Base-by-base conservation (phyloP, 345 rosid species). In the Lumnitzera littorea region DNA sequence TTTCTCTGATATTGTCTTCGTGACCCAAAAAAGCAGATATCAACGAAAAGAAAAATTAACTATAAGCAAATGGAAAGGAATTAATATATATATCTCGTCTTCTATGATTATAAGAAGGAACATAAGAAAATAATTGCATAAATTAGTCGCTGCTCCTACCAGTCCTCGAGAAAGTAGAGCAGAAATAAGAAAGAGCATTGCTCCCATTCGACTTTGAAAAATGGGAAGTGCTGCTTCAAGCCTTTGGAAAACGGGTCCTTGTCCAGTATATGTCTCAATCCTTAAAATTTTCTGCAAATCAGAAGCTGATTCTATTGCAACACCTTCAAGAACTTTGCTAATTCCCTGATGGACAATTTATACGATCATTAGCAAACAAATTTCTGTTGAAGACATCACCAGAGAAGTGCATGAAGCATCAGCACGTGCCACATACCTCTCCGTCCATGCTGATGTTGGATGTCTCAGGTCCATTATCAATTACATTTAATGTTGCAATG, bases 181-280 rank as follows among this genome's bases (percentile, higher is more conserved):
- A 51, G 99, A 95, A 70, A 95, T 80, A 58, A 95, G 96, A 80
- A 95, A 91, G 15, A 91, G 81, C 74, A 91, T 66, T 17, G 96
- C 96, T 55, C 99, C 99, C 99, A 86, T 85, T 51, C 94, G 91
- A 71, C 96, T 91, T 72, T 77, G 88, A 73, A 88, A 91, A 68
- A 81, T 74, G 52, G 94, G 87, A 74, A 95, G 72, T 62, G 76
- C 71, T 29, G 62, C 69, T 72, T 84, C 72, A 48, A 95, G 83
- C 75, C 77, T 79, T 62, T 46, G 83, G 52, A 82, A 68, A 12
- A 83, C 85, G 71, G 73, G 81, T 57, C 80, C 60, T 29, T 80
- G 80, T 13, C 83, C 69, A 58, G 78, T 72, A 64, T 72, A 82
- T 23, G 78, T 72, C 52, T 80, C 92, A 15, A 88, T 77, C 72